phyloP scores from a whole-genome alignment of 495 filamentous ascomycete genomes.

The Aspergillus incahuasiensis region DNA sequence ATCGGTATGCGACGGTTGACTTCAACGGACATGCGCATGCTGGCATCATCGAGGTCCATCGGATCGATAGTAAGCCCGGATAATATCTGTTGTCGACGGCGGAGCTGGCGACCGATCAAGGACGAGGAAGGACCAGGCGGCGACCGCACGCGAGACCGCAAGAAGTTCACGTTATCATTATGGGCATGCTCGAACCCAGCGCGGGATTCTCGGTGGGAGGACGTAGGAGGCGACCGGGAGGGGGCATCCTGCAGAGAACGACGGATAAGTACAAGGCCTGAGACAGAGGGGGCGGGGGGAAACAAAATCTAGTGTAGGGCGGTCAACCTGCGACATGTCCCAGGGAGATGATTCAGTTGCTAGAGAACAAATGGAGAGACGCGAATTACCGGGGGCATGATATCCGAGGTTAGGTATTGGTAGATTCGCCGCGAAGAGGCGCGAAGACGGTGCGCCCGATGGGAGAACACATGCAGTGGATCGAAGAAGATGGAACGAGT shows the following conservation, averaged over 20 bases:
- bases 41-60: constrained; percentile 43
- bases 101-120: constrained; percentile 33
- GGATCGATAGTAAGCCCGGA: constrained; percentile 32
- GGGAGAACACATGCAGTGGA: constrained; percentile 10
- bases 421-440: constrained; percentile 3
- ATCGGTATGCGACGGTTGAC: constrained; percentile 43
- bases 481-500: not conserved
- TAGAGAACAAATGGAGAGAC: constrained; percentile 8
- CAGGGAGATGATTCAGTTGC: not conserved
- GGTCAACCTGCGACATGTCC: not conserved
- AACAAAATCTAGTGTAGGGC: not conserved
- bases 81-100: constrained; percentile 29
- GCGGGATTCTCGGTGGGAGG: constrained; percentile 29
- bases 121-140: constrained; percentile 29
- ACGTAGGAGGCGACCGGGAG: constrained; percentile 23
- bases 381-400: constrained; percentile 20
- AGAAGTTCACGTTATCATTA: constrained; percentile 56
- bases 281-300: not conserved
- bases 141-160: constrained; percentile 43
- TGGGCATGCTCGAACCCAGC: constrained; percentile 52
- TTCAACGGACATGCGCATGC: constrained; percentile 31
- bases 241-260: constrained; percentile 30
- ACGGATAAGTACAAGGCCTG: not conserved
- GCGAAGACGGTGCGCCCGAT: constrained; percentile 10
- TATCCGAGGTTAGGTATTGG: constrained; percentile 32